These are phyloP conservation scores for Nicotiana undulata DNA, from an alignment of 257 asterid species.

Conservation along the genomic window DNA sequence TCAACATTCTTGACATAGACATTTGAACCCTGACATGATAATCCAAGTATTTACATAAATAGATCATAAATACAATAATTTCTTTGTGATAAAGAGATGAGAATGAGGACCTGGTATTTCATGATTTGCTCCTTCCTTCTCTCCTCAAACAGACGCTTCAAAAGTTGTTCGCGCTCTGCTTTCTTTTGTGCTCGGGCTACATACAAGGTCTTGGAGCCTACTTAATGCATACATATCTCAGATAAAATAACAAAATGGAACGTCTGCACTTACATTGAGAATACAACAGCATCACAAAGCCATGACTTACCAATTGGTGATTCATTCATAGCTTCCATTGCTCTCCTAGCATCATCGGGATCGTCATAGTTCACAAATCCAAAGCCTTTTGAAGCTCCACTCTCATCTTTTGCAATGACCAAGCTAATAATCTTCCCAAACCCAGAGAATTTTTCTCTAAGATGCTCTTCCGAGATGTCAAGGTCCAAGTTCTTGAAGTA, in stretches of 20 bases:
- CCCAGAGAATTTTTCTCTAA: slow-evolving; percentile 34
- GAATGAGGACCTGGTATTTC: slow-evolving; percentile 54
- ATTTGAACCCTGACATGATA: slow-evolving; percentile 62
- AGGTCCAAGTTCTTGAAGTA: slow-evolving; percentile 42
- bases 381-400: slow-evolving; percentile 39
- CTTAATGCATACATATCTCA: not conserved
- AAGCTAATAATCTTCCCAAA: slow-evolving; percentile 39
- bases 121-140: slow-evolving; percentile 52
- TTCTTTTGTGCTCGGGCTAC: slow-evolving; percentile 83
- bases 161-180: slow-evolving; percentile 56
- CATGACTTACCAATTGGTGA: slow-evolving; percentile 48
- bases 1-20: slow-evolving; percentile 65
- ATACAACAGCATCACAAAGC: not conserved
- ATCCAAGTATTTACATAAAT: slow-evolving; percentile 34
- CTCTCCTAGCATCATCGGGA: slow-evolving; percentile 43
- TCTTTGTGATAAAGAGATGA: slow-evolving; percentile 18
- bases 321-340: slow-evolving; percentile 38
- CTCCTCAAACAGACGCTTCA: slow-evolving; percentile 68
- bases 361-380: slow-evolving; percentile 51
- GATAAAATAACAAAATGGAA: not conserved
- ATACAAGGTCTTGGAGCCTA: slow-evolving; percentile 68
- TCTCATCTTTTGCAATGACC: slow-evolving; percentile 36
- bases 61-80: slow-evolving; percentile 9
- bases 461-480: slow-evolving; percentile 33
- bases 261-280: not conserved